Evolutionary conservation across 768 basidiomycete genomes (phyloP).

Genomic region (Mycena haematopus): DNA sequence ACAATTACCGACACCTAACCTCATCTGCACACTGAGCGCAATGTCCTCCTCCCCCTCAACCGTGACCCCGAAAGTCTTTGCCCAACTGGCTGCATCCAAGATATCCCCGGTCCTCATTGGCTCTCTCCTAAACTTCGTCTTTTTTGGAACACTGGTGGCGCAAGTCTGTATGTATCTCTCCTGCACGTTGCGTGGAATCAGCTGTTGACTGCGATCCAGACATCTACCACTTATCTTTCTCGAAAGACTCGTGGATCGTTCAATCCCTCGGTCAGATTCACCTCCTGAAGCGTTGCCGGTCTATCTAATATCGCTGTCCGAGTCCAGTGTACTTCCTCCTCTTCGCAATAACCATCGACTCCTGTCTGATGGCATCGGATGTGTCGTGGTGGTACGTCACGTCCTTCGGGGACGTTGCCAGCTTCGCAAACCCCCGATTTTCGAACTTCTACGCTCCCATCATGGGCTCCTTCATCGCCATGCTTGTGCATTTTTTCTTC

Average conservation of each 20-base stretch:
- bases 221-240: conserved; percentile 13
- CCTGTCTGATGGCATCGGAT: conserved; percentile 14
- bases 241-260: background rate
- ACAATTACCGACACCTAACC: too few species aligned
- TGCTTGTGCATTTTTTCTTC: conserved; percentile 21
- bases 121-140: conserved; percentile 17
- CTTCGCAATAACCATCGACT: conserved; percentile 2
- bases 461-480: conserved; percentile 18
- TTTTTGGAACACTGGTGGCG: conserved; percentile 8
- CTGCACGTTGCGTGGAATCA: too few species aligned
- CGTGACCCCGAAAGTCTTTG: too few species aligned
- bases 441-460: conserved; percentile 10
- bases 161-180: conserved; percentile 10
- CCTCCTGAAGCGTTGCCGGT: background rate
- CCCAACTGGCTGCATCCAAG: background rate
- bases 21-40: too few species aligned
- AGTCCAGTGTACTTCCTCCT: conserved; percentile 16
- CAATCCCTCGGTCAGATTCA: conserved; percentile 7
- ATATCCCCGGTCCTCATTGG: conserved; percentile 16
- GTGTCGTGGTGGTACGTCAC: conserved; percentile 11
- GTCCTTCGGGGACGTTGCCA: conserved; percentile 9
- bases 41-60: too few species aligned
- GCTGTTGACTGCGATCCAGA: background rate
- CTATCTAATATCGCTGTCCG: background rate
- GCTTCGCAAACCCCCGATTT: background rate